A percentile compares a stretch with the other conserved stretches of the same genome.
phyloP scores from a whole-genome alignment of 768 basidiomycete species.

The Leccinum uliginosum region DNA sequence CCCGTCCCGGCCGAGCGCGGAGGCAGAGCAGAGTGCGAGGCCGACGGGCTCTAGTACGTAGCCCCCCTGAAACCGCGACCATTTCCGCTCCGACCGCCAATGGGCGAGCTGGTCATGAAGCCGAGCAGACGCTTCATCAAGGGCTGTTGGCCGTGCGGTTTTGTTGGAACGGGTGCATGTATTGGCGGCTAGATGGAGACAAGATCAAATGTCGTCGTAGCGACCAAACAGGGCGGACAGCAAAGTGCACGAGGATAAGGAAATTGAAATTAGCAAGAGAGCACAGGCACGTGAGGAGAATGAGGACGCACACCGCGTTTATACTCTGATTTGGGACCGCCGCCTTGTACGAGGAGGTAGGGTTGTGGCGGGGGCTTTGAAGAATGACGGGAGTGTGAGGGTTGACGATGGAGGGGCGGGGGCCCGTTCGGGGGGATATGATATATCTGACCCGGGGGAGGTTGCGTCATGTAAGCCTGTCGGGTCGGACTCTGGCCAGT shows the following conservation, averaged over 20 bases:
- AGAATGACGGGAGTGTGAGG: conserved; percentile 20
- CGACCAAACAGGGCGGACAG: conserved; percentile 2
- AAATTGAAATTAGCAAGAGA: conserved; percentile 12
- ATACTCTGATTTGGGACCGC: conserved; percentile 29
- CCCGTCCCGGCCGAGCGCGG: background rate
- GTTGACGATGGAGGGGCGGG: conserved; percentile 11
- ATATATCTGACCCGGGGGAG: conserved; percentile 29
- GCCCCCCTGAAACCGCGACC: conserved; percentile 24
- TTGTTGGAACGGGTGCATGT: conserved; percentile 29
- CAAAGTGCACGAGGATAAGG: conserved; percentile 2
- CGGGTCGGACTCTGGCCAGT: conserved; percentile 13
- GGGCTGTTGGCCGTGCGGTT: conserved; percentile 26
- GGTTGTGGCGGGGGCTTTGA: conserved; percentile 24
- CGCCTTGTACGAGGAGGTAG: conserved; percentile 23
- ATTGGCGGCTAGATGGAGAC: conserved; percentile 15
- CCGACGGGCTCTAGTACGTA: conserved; percentile 18
- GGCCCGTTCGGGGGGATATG: conserved; percentile 6
- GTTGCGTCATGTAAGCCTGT: conserved; percentile 19
- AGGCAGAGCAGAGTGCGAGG: background rate
- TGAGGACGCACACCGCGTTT: conserved; percentile 27
- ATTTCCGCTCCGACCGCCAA: conserved; percentile 19
- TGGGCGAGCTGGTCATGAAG: conserved; percentile 25
- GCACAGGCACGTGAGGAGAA: conserved; percentile 10
- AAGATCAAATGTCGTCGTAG: conserved; percentile 5
- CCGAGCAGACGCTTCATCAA: conserved; percentile 29